These are phyloP conservation scores for Pyrenochaeta sp. DNA, from an alignment of 2,329 filamentous ascomycete species.

Conservation along the genomic window DNA sequence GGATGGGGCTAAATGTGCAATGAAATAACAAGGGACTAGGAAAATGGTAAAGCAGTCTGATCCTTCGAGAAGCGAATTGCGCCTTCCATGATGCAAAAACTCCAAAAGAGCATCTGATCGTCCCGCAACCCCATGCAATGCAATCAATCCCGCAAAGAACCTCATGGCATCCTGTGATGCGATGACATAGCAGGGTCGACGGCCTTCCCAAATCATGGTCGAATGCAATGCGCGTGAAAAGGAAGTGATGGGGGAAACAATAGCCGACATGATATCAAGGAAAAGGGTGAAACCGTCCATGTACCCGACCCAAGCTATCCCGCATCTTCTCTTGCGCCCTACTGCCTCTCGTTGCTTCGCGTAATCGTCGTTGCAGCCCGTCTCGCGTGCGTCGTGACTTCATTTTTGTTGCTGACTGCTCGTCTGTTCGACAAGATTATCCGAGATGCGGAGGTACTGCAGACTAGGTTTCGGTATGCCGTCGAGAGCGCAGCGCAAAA, in stretches of 20 bases:
- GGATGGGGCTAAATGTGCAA: constrained; percentile 22
- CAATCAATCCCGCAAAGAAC: constrained; percentile 28
- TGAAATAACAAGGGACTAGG: constrained; percentile 15
- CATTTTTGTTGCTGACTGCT: constrained; percentile 19
- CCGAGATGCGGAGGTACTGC: constrained; percentile 4
- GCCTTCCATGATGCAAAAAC: constrained; percentile 32
- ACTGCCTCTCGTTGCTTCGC: constrained; percentile 16
- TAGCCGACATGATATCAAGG: constrained; percentile 12
- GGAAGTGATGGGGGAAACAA: constrained; percentile 12
- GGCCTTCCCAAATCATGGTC: constrained; percentile 26
- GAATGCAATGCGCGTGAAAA: constrained; percentile 27
- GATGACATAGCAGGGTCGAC: constrained; percentile 24
- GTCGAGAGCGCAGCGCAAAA: constrained; percentile 6
- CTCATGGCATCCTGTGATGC: constrained; percentile 23
- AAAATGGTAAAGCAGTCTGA: constrained; percentile 20
- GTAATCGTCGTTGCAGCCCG: constrained; percentile 17
- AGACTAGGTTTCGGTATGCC: constrained; percentile 5
- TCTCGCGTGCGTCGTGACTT: constrained; percentile 33
- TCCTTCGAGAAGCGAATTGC: constrained; percentile 17
- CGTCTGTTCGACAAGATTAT: constrained; percentile 12
- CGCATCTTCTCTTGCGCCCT: constrained; percentile 25
- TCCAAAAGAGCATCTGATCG: constrained; percentile 16
- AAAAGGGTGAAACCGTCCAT: constrained; percentile 15
- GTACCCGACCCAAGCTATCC: constrained; percentile 9
- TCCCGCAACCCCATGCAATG: constrained; percentile 40